phyloP scores from a whole-genome alignment of 108 stramenopile species.

The Chaetoceros tenuissimus region DNA sequence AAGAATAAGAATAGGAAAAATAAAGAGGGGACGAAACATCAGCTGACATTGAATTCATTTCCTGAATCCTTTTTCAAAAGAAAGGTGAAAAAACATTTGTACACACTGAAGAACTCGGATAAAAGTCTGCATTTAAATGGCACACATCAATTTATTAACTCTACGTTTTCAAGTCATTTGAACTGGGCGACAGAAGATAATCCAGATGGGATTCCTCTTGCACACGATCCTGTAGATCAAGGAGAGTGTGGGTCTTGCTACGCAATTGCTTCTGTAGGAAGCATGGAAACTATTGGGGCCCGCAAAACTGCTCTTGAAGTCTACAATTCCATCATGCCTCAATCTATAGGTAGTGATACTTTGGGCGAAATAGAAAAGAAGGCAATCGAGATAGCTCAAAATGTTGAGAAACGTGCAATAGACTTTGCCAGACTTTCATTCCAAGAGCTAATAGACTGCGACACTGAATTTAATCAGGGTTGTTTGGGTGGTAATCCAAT shows the following conservation, averaged over 20 bases:
- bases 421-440: conserved; percentile 48
- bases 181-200: conserved; percentile 69
- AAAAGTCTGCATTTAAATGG: no score
- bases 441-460: conserved; percentile 91
- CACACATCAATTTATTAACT: no score
- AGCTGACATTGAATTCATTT: no score
- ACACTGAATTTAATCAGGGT: conserved; percentile 68
- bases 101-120: no score
- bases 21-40: no score
- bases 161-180: no score
- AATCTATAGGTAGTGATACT: no score
- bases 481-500: conserved; percentile 91
- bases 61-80: no score
- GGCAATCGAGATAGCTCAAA: conserved; percentile 23
- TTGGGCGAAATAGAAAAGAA: not conserved
- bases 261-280: conserved; percentile 94
- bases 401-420: conserved; percentile 37
- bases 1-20: no score
- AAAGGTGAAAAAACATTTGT: no score
- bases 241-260: conserved; percentile 91
- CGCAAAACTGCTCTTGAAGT: conserved; percentile 43
- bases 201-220: conserved; percentile 70
- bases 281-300: conserved; percentile 77
- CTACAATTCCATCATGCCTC: conserved; percentile 10
- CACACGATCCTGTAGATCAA: conserved; percentile 58